Evolutionary conservation across 805 yeast species (phyloP).

Genomic region (Ascoidea rubescens): DNA sequence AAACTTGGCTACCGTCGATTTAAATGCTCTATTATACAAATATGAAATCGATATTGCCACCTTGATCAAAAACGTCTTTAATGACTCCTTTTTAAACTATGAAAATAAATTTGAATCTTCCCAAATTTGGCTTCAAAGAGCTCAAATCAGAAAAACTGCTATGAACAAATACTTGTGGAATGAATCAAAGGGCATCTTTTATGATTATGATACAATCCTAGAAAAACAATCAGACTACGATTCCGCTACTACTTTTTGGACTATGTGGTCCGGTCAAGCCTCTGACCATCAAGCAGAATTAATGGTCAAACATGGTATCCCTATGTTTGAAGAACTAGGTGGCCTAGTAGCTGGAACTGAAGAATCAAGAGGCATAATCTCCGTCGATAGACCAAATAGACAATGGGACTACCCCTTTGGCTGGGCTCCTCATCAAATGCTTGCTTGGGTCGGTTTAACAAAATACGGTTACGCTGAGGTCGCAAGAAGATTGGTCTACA

Average conservation of each 20-base stretch:
- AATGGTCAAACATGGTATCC: conserved; percentile 42
- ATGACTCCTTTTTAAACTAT: conserved; percentile 28
- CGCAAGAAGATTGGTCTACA: conserved; percentile 59
- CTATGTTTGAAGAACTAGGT: conserved; percentile 71
- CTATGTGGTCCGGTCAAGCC: conserved; percentile 74
- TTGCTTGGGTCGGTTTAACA: conserved; percentile 79
- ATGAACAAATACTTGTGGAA: conserved; percentile 75
- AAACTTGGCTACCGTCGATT: conserved; percentile 77
- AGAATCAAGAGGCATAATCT: conserved; percentile 56
- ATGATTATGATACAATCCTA: conserved; percentile 63
- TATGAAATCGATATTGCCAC: conserved; percentile 77
- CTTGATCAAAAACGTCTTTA: conserved; percentile 41
- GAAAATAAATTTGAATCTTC: conserved; percentile 29
- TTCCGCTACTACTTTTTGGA: conserved; percentile 86
- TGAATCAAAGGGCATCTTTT: conserved; percentile 61
- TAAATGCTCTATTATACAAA: conserved; percentile 75
- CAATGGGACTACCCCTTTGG: conserved; percentile 99
- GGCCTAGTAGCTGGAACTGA: conserved; percentile 82
- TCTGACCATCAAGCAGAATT: conserved; percentile 51
- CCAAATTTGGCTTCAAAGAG: conserved; percentile 46
- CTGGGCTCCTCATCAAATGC: conserved; percentile 97
- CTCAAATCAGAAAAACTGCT: conserved; percentile 35
- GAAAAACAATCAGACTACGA: conserved; percentile 51
- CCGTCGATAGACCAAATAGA: conserved; percentile 64
- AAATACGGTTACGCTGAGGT: conserved; percentile 56